These are phyloP conservation scores for Leccinum pachyderme DNA, from an alignment of 1,284 basidiomycete species.

Conservation along the genomic window DNA sequence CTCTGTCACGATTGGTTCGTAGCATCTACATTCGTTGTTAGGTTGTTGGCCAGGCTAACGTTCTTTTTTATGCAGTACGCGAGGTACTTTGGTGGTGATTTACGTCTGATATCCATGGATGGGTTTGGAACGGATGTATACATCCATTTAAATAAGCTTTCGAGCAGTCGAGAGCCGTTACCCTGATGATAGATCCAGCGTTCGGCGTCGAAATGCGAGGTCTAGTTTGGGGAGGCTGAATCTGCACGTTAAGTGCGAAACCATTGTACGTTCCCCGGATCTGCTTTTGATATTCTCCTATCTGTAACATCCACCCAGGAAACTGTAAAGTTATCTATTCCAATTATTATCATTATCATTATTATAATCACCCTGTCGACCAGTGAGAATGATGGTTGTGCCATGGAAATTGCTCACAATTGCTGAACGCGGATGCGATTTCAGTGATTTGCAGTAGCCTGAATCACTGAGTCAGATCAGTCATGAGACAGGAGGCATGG, in stretches of 20 bases:
- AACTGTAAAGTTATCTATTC: constrained; percentile 3
- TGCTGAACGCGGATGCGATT: not conserved
- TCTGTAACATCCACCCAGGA: not conserved
- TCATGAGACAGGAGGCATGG: not conserved
- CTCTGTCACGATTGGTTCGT: constrained; percentile 82
- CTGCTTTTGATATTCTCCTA: not conserved
- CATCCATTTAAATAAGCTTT: constrained; percentile 84
- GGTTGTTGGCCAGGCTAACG: constrained; percentile 8
- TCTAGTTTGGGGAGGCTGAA: not conserved
- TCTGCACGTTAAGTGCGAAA: not conserved
- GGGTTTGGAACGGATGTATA: constrained; percentile 93
- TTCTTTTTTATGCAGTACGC: constrained; percentile 62
- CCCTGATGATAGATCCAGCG: constrained; percentile 37
- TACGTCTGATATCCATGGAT: constrained; percentile 97
- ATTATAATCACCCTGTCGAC: not conserved
- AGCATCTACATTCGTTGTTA: constrained; percentile 8
- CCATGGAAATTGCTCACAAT: not conserved
- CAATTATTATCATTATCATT: constrained; percentile 1
- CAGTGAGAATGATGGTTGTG: not conserved
- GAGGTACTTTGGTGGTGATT: constrained; percentile 94
- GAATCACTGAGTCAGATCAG: not conserved
- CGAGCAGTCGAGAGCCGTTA: constrained; percentile 77
- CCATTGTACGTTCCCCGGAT: constrained; percentile 5
- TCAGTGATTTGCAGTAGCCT: not conserved
- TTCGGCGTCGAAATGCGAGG: not conserved